Evolutionary conservation across 768 basidiomycete species (phyloP), one percentile per base, ranked within the genome.

Genomic region (Mycena capillaripes): DNA sequence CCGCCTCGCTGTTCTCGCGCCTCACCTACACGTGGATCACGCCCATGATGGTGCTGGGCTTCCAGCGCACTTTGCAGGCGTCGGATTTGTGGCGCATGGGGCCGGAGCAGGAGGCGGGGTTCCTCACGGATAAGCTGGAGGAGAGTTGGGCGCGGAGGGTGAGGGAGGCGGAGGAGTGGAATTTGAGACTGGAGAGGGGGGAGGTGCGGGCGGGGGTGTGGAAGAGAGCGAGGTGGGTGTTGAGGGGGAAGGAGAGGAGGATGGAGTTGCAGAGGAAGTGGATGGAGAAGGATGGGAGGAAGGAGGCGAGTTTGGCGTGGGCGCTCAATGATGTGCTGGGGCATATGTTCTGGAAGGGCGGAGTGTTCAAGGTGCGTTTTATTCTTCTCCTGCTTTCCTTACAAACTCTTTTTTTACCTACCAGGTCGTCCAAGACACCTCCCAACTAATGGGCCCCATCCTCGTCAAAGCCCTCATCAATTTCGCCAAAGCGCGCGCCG

Each of bases 71-170:
- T 2, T 84, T 95, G 14, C 92, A 93, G 76, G 91, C 91, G 0
- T 87, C 91, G 0, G 94, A 95, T 81, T 81, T 95, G 10, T 94
- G 92, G 92, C 89, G 89, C 76, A 83, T 95, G 75, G 89, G 90
- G 66, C 78, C 84, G 6, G 77, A 84, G 12, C 86, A 87, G 42
- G 85, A 90, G 74, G 82, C 89, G 27, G 87, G 83, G 0, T 69
- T 72, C 17, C 84, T 95, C 25, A 86, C 90, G 0, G 79, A 80
- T 8, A 81, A 82, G 71, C 85, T 95, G 25, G 87, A 93, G 69
- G 84, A 78, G n/a, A 82, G 90, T 5, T 92, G 92, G 86, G 83
- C 79, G 3, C 78, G 79, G 7, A 85, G 93, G 38, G 83, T 87
- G 17, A 58, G 76, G 29, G 83, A 81, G 4, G 91, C 92, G 0